Evolutionary conservation across 2,329 filamentous ascomycete genomes (phyloP), one percentile per base, ranked within the genome.

Genomic region (Domatiomyces globalis): DNA sequence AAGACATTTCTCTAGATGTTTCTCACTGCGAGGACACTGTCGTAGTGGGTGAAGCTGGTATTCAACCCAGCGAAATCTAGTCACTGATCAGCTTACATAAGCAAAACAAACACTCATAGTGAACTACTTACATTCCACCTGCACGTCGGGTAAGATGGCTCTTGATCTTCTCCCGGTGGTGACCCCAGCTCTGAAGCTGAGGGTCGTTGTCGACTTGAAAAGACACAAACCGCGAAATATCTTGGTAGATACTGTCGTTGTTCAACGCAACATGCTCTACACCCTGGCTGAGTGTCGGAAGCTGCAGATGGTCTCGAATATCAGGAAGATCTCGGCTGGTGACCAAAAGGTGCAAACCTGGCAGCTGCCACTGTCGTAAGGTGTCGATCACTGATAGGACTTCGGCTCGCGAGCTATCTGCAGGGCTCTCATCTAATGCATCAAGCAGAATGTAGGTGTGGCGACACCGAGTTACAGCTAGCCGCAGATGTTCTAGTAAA

Each of bases 51-150:
- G 10, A 45, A 56, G 49, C 36, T 65, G 62, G 44, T 61, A 64
- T 49, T 61, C 63, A 19, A 63, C 59, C 50, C 60, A 65, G 36
- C 62, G 56, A 48, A 65, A 65, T 19, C 63, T 65, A 33, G 49
- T 46, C 18, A 43, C 20, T 44, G 49, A 50, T 55, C 46, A 54
- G 45, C n/a, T 45, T 5, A 42, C 15, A 20, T n/a, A n/a, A n/a
- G n/a, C n/a, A 39, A 10, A 45, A n/a, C n/a, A 4, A 25, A 6
- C 6, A 25, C 6, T 25, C 3, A 6, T 47, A 2, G 10, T 10
- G 42, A 45, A 46, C 5, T 20, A 55, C 55, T 55, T 47, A 57
- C 55, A 57, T 50, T 22, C 55, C 53, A 46, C 46, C 27, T 18
- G 55, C 52, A 42, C 46, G 52, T 39, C 49, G 43, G 29, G 42